Conservation (phyloP, 495 filamentous ascomycete genomes). For the Cercophora newfieldiana region DNA sequence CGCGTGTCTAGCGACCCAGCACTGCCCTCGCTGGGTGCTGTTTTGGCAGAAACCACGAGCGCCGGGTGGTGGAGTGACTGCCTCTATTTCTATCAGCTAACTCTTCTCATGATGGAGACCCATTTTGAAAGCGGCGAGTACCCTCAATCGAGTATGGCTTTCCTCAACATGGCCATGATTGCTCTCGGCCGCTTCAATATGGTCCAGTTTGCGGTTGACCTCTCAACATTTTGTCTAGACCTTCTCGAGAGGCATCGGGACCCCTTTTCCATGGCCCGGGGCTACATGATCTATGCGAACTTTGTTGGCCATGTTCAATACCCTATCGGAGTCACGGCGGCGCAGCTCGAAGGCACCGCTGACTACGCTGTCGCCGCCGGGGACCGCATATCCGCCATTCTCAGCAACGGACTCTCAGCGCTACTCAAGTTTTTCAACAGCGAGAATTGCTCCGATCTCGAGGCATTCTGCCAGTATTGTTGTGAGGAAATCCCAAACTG, state of each 20-base stretch:
- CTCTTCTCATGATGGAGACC: constrained; percentile 68
- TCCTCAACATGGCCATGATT: constrained; percentile 73
- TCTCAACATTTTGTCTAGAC: constrained; percentile 62
- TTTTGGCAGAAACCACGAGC: constrained; percentile 73
- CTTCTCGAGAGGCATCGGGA: constrained; percentile 68
- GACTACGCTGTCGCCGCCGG: constrained; percentile 71
- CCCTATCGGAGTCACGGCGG: constrained; percentile 59
- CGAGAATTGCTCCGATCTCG: constrained; percentile 73
- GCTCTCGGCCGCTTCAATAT: constrained; percentile 71
- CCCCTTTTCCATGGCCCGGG: constrained; percentile 67
- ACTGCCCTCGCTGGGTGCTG: constrained; percentile 66
- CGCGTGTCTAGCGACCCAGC: constrained; percentile 53
- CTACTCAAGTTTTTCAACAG: constrained; percentile 70
- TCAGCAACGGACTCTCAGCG: constrained; percentile 71
- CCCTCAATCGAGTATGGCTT: constrained; percentile 73
- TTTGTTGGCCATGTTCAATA: constrained; percentile 73
- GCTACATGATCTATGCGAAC: constrained; percentile 68
- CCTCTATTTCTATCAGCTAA: constrained; percentile 72
- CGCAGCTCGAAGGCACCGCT: constrained; percentile 64
- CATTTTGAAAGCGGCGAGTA: constrained; percentile 66
- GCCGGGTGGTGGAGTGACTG: constrained; percentile 83
- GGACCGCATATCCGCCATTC: constrained; percentile 72
- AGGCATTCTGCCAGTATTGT: constrained; percentile 69
- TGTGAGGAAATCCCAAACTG: constrained; percentile 77
- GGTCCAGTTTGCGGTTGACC: constrained; percentile 63